Percentiles rank a stretch among this genome's conserved stretches.
Conservation (phyloP, 2,329 filamentous ascomycete species). For the Diaporthe sp. region DNA sequence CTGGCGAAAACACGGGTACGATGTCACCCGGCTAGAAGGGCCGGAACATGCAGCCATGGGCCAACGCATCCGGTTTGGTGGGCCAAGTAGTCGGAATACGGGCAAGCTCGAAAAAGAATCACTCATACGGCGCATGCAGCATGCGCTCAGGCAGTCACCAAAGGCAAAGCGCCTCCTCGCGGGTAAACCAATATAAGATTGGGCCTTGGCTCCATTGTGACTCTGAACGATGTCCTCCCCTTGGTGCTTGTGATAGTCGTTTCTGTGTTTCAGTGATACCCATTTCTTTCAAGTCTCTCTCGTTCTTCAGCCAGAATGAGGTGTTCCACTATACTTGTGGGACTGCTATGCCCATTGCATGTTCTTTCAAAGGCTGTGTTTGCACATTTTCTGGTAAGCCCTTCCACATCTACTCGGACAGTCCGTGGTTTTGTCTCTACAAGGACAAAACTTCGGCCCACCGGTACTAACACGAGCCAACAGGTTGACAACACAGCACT, state of each 20-base stretch:
- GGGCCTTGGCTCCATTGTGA: background rate
- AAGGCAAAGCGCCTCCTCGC: slow-evolving; percentile 2
- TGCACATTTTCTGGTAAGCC: slow-evolving; percentile 14
- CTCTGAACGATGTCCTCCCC: too few relatives aligned
- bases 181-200: slow-evolving; percentile 1
- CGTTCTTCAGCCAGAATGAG: slow-evolving; percentile 1
- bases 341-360: slow-evolving; percentile 8
- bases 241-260: background rate
- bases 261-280: slow-evolving; percentile 10
- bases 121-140: background rate
- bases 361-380: slow-evolving; percentile 18
- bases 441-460: background rate
- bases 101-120: slow-evolving; percentile 21
- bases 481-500: slow-evolving; percentile 46
- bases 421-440: too few relatives aligned
- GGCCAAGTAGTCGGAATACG: slow-evolving; percentile 20
- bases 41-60: slow-evolving; percentile 8
- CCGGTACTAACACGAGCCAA: background rate
- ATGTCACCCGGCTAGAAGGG: slow-evolving; percentile 22
- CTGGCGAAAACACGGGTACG: background rate
- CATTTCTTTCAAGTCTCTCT: background rate
- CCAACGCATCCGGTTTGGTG: slow-evolving; percentile 23
- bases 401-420: background rate
- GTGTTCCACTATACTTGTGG: slow-evolving; percentile 23
- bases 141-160: slow-evolving; percentile 5